phyloP scores from a whole-genome alignment of 805 yeast genomes.

The Candida pseudofarinosa region DNA sequence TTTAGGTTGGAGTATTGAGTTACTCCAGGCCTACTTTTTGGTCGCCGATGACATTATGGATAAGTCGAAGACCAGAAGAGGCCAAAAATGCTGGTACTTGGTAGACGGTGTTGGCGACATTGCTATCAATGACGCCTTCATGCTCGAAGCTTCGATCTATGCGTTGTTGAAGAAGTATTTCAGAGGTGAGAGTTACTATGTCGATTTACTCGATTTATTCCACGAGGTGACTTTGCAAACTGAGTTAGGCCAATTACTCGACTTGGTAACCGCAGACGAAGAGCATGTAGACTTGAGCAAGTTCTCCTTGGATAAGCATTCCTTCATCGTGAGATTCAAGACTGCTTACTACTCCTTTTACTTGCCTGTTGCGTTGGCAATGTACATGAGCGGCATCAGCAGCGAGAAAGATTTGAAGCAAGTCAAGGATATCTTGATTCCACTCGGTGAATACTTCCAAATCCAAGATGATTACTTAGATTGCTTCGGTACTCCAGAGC shows the following conservation, averaged over 20 bases:
- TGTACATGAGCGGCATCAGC: constrained; percentile 83
- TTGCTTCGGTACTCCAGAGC: constrained; percentile 95
- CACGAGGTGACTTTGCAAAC: constrained; percentile 98
- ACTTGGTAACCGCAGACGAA: constrained; percentile 95
- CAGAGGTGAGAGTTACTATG: constrained; percentile 75
- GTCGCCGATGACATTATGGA: constrained; percentile 99
- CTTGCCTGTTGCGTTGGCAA: constrained; percentile 94
- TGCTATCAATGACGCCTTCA: constrained; percentile 95
- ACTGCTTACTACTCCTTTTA: constrained; percentile 97
- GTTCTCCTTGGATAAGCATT: constrained; percentile 84
- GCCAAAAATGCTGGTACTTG: constrained; percentile 97
- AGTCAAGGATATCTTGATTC: constrained; percentile 81
- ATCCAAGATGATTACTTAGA: constrained; percentile 97
- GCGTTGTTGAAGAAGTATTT: constrained; percentile 84
- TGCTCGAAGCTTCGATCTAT: constrained; percentile 94
- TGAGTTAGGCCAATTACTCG: constrained; percentile 93
- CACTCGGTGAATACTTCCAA: constrained; percentile 97
- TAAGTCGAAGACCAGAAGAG: constrained; percentile 91
- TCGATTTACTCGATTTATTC: constrained; percentile 86
- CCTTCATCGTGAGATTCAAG: constrained; percentile 92
- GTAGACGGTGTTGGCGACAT: constrained; percentile 77
- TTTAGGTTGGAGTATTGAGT: constrained; percentile 93
- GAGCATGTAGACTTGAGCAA: constrained; percentile 84
- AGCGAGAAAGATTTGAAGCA: constrained; percentile 76
- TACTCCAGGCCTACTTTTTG: constrained; percentile 91